Evolutionary conservation across 2,329 filamentous ascomycete genomes (phyloP), one percentile per base, ranked within the genome.

Genomic region (Cercospora canescens): DNA sequence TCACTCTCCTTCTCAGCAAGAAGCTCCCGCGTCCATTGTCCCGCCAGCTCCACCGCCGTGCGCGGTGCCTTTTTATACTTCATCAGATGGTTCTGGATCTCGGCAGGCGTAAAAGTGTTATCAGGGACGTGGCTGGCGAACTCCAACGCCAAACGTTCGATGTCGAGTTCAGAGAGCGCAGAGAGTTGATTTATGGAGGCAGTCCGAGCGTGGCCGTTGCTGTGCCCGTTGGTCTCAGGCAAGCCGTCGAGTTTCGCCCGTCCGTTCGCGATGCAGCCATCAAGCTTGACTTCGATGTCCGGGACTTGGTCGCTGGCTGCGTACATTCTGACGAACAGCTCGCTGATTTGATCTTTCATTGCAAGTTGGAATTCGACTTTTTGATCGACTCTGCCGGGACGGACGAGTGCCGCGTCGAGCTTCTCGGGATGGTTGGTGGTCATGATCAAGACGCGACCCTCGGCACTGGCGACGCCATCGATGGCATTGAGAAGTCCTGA

Each of bases 401-500:
- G 84, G 58, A 93, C 88, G 6, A 95, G 83, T 0, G 75, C 73
- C 8, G 74, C 85, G 74, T 94, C 91, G 0, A 94, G 85, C 14
- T 86, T 83, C 71, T 94, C 88, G 2, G 89, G 89, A 66, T 88
- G 86, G 78, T 94, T 95, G 34, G 90, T 93, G 0, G 91, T 94
- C 89, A 94, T 93, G 79, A 94, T 89, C 18, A 94, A 84, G 12
- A 94, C 86, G 54, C 91, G 86, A 28, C 91, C 91, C 79, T 94
- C 91, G 72, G 92, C 90, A 3, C 88, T 91, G 1, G 90, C 90
- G 1, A 93, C 91, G 62, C 92, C 91, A 73, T 96, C 92, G 45
- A 96, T 92, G 65, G 90, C 90, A 77, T 96, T 96, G 60, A 96
- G 84, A 1, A 96, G 84, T 0, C 91, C 91, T 0, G 91, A 92